These are phyloP conservation scores for Populus davidiana DNA, from an alignment of 345 rosid species.

Conservation along the genomic window DNA sequence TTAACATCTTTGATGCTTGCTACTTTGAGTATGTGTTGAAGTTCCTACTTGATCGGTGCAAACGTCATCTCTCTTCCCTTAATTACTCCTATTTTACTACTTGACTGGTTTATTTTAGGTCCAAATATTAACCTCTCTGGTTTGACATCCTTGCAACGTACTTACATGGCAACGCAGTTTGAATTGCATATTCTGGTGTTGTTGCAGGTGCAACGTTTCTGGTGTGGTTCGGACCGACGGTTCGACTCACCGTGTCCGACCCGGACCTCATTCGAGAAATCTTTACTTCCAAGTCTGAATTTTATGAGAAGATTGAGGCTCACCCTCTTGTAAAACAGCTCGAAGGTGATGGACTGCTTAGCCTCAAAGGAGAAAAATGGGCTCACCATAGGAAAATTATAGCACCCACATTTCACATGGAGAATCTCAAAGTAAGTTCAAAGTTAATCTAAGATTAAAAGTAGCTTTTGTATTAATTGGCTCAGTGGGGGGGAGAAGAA, in stretches of 20 bases:
- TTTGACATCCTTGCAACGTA: not conserved
- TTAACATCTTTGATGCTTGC: conserved; percentile 46
- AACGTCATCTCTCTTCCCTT: not conserved
- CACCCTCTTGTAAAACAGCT: conserved; percentile 34
- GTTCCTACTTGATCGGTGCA: not conserved
- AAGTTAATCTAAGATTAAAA: not conserved
- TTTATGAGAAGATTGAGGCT: conserved; percentile 30
- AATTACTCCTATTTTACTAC: not conserved
- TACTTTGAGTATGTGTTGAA: conserved; percentile 32
- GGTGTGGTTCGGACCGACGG: conserved; percentile 50
- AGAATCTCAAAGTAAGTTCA: conserved; percentile 54
- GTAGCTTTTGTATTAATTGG: not conserved
- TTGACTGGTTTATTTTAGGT: not conserved
- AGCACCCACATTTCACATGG: conserved; percentile 54
- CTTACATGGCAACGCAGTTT: not conserved
- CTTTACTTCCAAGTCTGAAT: conserved; percentile 32
- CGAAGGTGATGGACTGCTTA: conserved; percentile 31
- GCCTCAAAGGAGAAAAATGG: conserved; percentile 56
- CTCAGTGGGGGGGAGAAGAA: not conserved
- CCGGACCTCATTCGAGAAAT: conserved; percentile 48
- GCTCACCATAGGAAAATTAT: conserved; percentile 43
- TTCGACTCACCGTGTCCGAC: conserved; percentile 37
- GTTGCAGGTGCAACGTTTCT: conserved; percentile 42
- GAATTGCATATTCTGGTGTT: not conserved
- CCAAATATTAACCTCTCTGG: not conserved